Evolutionary conservation across 257 asterid species (phyloP).

Genomic region (Penstemon eatonii): DNA sequence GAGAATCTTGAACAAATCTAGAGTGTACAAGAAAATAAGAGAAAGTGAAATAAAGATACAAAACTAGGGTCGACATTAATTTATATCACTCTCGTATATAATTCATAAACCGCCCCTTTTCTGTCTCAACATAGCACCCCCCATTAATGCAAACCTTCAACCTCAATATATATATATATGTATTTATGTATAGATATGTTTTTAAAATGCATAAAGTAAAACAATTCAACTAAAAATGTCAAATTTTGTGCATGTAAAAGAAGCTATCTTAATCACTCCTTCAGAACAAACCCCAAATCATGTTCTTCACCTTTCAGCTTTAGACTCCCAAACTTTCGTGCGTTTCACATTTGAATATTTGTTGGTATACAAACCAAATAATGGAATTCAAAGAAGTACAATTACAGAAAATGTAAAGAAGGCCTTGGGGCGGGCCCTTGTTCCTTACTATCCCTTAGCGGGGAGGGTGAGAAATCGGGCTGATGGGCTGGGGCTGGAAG

Average conservation of each 20-base stretch:
- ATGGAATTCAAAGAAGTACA: conserved; percentile 29
- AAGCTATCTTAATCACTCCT: conserved; percentile 52
- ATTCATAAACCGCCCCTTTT: conserved; percentile 15
- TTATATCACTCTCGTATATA: conserved; percentile 7
- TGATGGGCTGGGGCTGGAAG: conserved; percentile 61
- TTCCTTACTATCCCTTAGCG: conserved; percentile 70
- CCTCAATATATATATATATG: background rate
- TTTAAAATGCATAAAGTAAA: background rate
- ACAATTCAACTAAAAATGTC: conserved; percentile 31
- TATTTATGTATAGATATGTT: background rate
- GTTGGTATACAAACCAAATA: conserved; percentile 45
- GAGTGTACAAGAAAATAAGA: background rate
- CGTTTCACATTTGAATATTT: conserved; percentile 66
- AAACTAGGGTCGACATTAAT: background rate
- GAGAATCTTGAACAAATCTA: conserved; percentile 61
- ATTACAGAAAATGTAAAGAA: conserved; percentile 38
- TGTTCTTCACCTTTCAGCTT: conserved; percentile 58
- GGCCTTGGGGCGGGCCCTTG: conserved; percentile 49
- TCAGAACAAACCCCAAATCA: conserved; percentile 59
- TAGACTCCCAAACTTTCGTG: conserved; percentile 71
- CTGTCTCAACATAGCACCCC: background rate
- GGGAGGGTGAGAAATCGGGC: conserved; percentile 59
- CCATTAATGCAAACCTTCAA: background rate
- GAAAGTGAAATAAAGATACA: background rate
- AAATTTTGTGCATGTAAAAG: conserved; percentile 45